phyloP scores from a whole-genome alignment of 331 rosid genomes.

The Arachis monticola region DNA sequence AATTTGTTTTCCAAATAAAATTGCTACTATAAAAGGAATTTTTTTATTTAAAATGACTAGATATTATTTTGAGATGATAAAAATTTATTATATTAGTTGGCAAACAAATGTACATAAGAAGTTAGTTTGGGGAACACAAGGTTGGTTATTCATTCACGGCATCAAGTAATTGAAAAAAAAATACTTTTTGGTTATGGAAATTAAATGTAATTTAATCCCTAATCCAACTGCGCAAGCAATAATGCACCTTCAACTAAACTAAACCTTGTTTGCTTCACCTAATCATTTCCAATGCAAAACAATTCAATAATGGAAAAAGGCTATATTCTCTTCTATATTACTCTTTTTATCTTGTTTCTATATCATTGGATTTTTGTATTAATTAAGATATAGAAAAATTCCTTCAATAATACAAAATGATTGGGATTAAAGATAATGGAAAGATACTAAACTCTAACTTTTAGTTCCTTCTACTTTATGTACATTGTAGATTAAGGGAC shows the following conservation, averaged over 20 bases:
- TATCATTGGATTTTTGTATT: not conserved
- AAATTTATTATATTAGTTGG: not conserved
- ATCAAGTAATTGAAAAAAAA: not conserved
- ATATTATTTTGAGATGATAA: too few relatives aligned
- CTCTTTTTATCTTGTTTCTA: not conserved
- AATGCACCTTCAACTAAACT: not conserved
- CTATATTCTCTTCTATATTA: not conserved
- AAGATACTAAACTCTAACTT: not conserved
- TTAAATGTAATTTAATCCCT: not conserved
- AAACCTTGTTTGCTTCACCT: too few relatives aligned
- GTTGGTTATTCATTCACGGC: not conserved
- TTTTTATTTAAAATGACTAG: too few relatives aligned
- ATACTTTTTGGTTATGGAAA: too few relatives aligned
- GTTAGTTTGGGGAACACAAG: not conserved
- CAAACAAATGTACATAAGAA: not conserved
- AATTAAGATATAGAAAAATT: too few relatives aligned
- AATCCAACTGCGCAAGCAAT: slow-evolving; percentile 13
- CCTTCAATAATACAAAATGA: too few relatives aligned
- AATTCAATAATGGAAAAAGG: too few relatives aligned
- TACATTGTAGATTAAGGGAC: not conserved
- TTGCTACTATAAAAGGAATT: too few relatives aligned
- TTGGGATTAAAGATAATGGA: not conserved
- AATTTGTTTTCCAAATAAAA: too few relatives aligned
- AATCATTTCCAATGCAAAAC: too few relatives aligned
- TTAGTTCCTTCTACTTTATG: not conserved